Conservation (phyloP, 371 early-diverging fungal genomes). For the Mortierella sp. region DNA sequence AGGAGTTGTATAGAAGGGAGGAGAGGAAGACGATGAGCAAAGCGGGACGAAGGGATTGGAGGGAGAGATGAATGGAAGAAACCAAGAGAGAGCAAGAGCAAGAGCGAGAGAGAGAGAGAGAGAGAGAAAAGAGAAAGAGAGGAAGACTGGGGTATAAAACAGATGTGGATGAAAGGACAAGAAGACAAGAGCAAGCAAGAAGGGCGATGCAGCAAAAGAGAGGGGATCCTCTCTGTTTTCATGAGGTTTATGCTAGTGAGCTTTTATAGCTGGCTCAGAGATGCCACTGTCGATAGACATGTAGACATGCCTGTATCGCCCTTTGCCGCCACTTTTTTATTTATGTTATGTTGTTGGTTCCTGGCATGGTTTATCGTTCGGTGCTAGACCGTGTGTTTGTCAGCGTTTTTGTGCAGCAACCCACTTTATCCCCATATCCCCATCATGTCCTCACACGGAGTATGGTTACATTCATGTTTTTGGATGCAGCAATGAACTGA, state of each 20-base stretch:
- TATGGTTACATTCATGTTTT: too few relatives aligned
- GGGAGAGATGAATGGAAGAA: background rate
- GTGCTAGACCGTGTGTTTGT: too few relatives aligned
- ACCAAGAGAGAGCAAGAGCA: background rate
- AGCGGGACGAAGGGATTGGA: background rate
- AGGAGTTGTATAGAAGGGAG: background rate
- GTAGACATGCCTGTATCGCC: too few relatives aligned
- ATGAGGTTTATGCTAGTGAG: background rate
- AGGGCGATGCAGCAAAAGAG: slow-evolving; percentile 7
- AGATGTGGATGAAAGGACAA: background rate
- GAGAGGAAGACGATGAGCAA: background rate
- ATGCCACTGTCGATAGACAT: too few relatives aligned
- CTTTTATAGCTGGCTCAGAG: too few relatives aligned
- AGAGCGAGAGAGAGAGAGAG: slow-evolving; percentile 4
- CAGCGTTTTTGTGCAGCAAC: too few relatives aligned
- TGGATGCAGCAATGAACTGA: too few relatives aligned
- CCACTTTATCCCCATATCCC: too few relatives aligned
- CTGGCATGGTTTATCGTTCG: too few relatives aligned
- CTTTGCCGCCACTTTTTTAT: too few relatives aligned
- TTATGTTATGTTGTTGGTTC: too few relatives aligned
- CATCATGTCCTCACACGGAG: too few relatives aligned
- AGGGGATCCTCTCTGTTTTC: background rate
- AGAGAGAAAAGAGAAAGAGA: background rate
- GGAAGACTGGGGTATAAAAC: background rate
- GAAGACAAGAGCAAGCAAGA: background rate